These are phyloP conservation scores for Ilex paraguariensis DNA, from an alignment of 305 asterid genomes.

Conservation along the genomic window DNA sequence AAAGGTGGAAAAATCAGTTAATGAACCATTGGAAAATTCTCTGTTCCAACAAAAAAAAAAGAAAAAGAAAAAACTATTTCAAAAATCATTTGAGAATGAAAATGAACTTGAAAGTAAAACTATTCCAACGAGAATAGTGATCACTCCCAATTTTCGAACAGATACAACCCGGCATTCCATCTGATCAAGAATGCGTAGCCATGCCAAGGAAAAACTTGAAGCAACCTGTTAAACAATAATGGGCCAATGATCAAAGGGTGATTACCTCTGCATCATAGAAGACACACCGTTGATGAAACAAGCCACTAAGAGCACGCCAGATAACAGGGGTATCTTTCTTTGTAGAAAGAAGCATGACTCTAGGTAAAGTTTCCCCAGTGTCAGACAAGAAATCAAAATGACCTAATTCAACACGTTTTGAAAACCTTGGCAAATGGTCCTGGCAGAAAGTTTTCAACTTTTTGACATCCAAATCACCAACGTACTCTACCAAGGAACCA, in stretches of 20 bases:
- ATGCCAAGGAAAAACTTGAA: too few species aligned
- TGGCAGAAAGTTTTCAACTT: slow-evolving; percentile 64
- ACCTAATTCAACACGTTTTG: slow-evolving; percentile 57
- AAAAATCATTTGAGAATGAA: not conserved
- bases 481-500: slow-evolving; percentile 74
- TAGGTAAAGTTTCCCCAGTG: slow-evolving; percentile 46
- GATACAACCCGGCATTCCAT: too few species aligned
- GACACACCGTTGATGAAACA: slow-evolving; percentile 53
- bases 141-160: too few species aligned
- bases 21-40: not conserved
- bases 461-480: slow-evolving; percentile 51
- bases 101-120: too few species aligned
- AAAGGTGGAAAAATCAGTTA: slow-evolving; percentile 1
- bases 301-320: slow-evolving; percentile 90
- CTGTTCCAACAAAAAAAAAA: too few species aligned
- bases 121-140: too few species aligned
- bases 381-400: slow-evolving; percentile 41
- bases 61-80: too few species aligned
- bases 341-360: slow-evolving; percentile 76
- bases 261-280: slow-evolving; percentile 80
- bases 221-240: too few species aligned
- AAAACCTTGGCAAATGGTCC: slow-evolving; percentile 72
- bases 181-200: too few species aligned
- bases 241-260: not conserved
- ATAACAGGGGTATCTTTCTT: slow-evolving; percentile 86